Conservation (phyloP, 495 filamentous ascomycete genomes). For the Penicillium canariense region DNA sequence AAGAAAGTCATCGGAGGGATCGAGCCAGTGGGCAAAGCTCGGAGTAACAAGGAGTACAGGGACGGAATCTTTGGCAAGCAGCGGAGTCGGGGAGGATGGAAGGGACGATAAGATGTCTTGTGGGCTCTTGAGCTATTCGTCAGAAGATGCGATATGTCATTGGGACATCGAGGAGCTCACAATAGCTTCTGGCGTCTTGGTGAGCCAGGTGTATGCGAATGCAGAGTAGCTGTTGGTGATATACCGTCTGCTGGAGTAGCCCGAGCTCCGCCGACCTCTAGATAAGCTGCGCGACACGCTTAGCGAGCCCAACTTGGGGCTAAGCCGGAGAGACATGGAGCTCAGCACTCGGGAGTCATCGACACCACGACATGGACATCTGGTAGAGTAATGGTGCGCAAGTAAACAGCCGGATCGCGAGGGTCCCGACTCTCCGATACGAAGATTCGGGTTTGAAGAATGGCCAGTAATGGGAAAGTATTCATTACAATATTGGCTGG, state of each 20-base stretch:
- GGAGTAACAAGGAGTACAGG: conserved; percentile 41
- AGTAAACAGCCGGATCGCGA: background rate
- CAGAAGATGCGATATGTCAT: background rate
- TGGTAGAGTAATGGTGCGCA: background rate
- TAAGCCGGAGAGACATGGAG: conserved; percentile 20
- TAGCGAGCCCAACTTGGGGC: conserved; percentile 1
- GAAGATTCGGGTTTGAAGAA: background rate
- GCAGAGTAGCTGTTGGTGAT: conserved; percentile 19
- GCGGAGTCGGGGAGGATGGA: conserved; percentile 16
- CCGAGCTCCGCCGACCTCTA: conserved; percentile 3
- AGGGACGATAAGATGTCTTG: conserved; percentile 35
- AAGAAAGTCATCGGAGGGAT: conserved; percentile 32
- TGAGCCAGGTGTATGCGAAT: conserved; percentile 41
- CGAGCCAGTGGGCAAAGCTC: conserved; percentile 41
- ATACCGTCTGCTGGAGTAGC: conserved; percentile 15
- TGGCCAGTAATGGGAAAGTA: background rate
- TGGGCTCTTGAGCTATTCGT: conserved; percentile 20
- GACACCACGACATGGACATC: conserved; percentile 22
- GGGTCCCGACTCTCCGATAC: background rate
- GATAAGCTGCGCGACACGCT: conserved; percentile 13
- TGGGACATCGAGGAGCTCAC: conserved; percentile 18
- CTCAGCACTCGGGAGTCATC: conserved; percentile 12
- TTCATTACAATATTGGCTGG: background rate
- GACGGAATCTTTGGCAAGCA: conserved; percentile 11
- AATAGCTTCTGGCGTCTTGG: conserved; percentile 34